phyloP scores from a whole-genome alignment of 164 flowering plant species.

The Houttuynia cordata region DNA sequence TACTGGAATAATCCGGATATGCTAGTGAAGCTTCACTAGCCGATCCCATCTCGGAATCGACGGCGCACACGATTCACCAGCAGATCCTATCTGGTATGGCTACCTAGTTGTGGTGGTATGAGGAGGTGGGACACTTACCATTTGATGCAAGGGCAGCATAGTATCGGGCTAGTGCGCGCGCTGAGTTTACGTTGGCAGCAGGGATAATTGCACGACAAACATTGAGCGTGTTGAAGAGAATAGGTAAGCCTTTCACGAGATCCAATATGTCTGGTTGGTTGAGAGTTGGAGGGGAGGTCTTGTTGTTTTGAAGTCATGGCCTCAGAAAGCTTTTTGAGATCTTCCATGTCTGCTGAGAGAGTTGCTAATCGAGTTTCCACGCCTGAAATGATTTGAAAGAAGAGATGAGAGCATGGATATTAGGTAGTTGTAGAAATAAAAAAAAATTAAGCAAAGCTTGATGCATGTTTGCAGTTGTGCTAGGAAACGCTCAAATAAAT shows the following conservation, averaged over 20 bases:
- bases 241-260: slow-evolving; percentile 36
- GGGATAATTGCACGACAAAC: slow-evolving; percentile 86
- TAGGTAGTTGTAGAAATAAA: no score
- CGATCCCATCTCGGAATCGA: no score
- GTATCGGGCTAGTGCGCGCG: slow-evolving; percentile 94
- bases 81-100: no score
- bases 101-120: slow-evolving; percentile 68
- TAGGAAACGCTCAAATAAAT: no score
- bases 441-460: no score
- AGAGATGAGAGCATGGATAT: neutral
- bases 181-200: slow-evolving; percentile 92
- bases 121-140: slow-evolving; percentile 65
- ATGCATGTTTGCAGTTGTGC: no score
- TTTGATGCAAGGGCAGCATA: slow-evolving; percentile 75
- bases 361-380: slow-evolving; percentile 91
- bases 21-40: no score
- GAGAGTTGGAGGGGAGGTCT: slow-evolving; percentile 53
- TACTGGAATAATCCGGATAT: no score
- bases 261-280: slow-evolving; percentile 32
- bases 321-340: slow-evolving; percentile 28
- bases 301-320: slow-evolving; percentile 14
- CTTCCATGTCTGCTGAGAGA: slow-evolving; percentile 57
- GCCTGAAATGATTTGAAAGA: slow-evolving; percentile 30
- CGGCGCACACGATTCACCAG: no score
- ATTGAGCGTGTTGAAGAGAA: slow-evolving; percentile 51